Percentiles rank a stretch among this genome's conserved stretches.
These are phyloP conservation scores for Vigna hirtella DNA, from an alignment of 306 rosid species.

Conservation along the genomic window DNA sequence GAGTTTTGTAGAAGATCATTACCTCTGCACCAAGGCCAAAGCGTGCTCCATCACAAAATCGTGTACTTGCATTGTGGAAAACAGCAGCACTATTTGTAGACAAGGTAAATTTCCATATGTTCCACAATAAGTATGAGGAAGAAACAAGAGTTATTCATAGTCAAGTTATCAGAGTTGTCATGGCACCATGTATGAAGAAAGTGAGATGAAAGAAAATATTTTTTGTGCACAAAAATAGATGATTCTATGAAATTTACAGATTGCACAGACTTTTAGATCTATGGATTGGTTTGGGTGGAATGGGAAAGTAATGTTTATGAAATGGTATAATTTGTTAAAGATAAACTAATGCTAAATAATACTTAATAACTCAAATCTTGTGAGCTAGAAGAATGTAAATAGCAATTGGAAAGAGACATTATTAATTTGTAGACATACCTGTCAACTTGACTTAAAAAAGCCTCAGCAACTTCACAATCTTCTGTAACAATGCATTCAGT, in stretches of 20 bases:
- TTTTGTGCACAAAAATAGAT: neutral
- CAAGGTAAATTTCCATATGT: neutral
- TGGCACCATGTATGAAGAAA: neutral
- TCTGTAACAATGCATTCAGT: conserved; percentile 83
- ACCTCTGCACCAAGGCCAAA: conserved; percentile 93
- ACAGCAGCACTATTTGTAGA: conserved; percentile 73
- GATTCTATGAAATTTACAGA: neutral
- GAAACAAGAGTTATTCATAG: neutral
- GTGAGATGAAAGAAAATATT: neutral
- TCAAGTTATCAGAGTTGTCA: neutral
- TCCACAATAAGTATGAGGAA: conserved; percentile 4
- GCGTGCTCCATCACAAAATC: conserved; percentile 81
- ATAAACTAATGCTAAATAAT: neutral
- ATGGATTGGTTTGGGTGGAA: neutral
- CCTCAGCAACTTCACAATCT: conserved; percentile 70
- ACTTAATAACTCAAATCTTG: neutral
- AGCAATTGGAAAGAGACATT: neutral
- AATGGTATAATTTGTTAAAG: neutral
- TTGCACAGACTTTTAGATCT: neutral
- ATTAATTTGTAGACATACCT: conserved; percentile 52
- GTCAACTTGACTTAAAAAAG: conserved; percentile 73
- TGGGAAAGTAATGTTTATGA: neutral
- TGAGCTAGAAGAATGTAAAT: neutral
- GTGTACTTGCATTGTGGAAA: conserved; percentile 83
- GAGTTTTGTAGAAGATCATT: conserved; percentile 9